Evolutionary conservation across 345 rosid genomes (phyloP).

Genomic region (Rhizophora mangle): DNA sequence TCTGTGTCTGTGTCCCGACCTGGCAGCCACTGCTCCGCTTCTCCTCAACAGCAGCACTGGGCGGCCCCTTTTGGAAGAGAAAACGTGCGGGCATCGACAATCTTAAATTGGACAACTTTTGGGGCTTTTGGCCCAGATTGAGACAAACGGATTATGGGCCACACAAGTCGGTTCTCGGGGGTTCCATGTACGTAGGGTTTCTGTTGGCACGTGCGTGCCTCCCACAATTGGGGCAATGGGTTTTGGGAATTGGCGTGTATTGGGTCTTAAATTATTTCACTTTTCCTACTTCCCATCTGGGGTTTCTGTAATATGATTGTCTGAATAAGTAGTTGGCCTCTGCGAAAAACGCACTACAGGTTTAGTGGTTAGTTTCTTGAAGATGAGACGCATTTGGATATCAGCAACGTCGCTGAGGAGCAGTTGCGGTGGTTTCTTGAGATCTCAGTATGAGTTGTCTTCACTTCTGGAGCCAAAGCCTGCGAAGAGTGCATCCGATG

Average conservation of each 20-base stretch:
- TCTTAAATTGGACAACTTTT: too few species aligned
- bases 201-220: constrained; percentile 11
- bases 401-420: constrained; percentile 9
- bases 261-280: too few species aligned
- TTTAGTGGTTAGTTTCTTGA: neutral
- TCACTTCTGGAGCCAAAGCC: neutral
- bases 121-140: too few species aligned
- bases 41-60: too few species aligned
- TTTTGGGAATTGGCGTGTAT: neutral
- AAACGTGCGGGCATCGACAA: too few species aligned
- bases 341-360: neutral
- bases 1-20: too few species aligned
- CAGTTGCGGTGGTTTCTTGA: constrained; percentile 6
- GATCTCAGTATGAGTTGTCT: neutral
- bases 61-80: too few species aligned
- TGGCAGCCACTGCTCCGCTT: too few species aligned
- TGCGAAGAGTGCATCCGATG: neutral
- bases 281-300: neutral
- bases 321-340: neutral
- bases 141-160: too few species aligned
- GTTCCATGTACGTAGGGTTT: constrained; percentile 4
- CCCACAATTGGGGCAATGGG: constrained; percentile 13
- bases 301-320: neutral
- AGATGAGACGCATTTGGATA: constrained; percentile 14
- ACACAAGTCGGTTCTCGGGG: neutral